phyloP scores from a whole-genome alignment of 1,139 yeast species.

The Geotrichum macrosporum region DNA sequence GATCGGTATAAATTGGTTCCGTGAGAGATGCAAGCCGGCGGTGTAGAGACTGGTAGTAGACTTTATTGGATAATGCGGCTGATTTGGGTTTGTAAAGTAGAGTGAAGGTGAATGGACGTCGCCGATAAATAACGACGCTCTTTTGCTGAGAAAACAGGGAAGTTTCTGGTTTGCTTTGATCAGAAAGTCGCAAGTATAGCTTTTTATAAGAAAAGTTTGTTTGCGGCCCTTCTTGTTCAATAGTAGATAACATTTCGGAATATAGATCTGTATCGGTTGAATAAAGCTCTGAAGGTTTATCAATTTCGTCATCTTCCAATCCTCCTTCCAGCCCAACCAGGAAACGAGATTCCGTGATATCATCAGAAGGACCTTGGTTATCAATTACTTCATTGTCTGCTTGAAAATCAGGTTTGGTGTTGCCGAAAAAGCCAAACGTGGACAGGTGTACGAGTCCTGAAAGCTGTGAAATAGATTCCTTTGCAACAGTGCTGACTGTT shows the following conservation, averaged over 20 bases:
- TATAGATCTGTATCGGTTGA: conserved; percentile 15
- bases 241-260: conserved; percentile 10
- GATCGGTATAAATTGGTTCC: conserved; percentile 32
- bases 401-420: conserved; percentile 16
- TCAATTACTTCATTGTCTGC: conserved; percentile 16
- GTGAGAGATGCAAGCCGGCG: conserved; percentile 32
- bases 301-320: conserved; percentile 25
- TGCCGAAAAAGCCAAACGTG: conserved; percentile 21
- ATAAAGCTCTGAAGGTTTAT: conserved; percentile 4
- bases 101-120: conserved; percentile 32
- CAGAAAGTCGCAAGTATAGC: conserved; percentile 3
- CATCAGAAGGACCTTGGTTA: conserved; percentile 24
- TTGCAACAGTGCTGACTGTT: conserved; percentile 28
- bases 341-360: conserved; percentile 28
- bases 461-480: conserved; percentile 28
- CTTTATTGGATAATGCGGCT: conserved; percentile 20
- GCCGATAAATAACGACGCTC: conserved; percentile 29
- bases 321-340: conserved; percentile 29
- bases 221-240: background rate
- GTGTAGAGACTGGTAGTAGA: conserved; percentile 29
- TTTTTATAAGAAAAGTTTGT: conserved; percentile 15
- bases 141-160: conserved; percentile 9
- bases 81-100: conserved; percentile 26
- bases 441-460: conserved; percentile 24
- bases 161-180: background rate